Conservation (phyloP, 208 protist species). For the Willaertia magna region DNA sequence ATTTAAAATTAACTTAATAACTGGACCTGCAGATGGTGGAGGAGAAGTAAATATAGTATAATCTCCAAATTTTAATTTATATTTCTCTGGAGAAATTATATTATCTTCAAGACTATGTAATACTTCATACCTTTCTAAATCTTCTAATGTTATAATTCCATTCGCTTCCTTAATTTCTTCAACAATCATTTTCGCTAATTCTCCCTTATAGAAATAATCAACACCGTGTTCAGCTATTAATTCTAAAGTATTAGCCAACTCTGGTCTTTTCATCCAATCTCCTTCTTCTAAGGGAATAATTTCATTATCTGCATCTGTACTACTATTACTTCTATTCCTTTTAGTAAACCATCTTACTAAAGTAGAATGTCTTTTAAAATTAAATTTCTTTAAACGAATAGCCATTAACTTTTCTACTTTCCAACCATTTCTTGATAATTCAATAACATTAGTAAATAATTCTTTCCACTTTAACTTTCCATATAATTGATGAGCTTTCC, state of each 20-base stretch:
- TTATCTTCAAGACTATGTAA: not conserved
- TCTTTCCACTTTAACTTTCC: constrained; percentile 14
- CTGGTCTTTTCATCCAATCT: not conserved
- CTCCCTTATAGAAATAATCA: constrained; percentile 22
- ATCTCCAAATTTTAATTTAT: constrained; percentile 3
- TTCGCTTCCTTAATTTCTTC: constrained; percentile 18
- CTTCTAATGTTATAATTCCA: constrained; percentile 19
- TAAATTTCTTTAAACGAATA: not conserved
- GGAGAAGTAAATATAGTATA: constrained; percentile 18
- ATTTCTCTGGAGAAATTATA: not conserved
- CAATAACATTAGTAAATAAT: constrained; percentile 12
- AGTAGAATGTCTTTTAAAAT: not conserved
- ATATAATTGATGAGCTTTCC: constrained; percentile 10
- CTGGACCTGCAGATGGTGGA: constrained; percentile 20
- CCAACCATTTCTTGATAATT: constrained; percentile 3
- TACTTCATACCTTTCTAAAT: constrained; percentile 16
- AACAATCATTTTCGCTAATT: constrained; percentile 16
- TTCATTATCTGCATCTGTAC: not conserved
- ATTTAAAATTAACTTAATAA: constrained; percentile 22
- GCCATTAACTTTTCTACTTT: not conserved
- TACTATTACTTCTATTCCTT: too few relatives aligned
- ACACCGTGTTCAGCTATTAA: constrained; percentile 15
- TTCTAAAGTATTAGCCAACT: constrained; percentile 21
- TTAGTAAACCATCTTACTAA: not conserved
- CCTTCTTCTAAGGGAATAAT: constrained; percentile 12